Evolutionary conservation across 1,139 yeast genomes (phyloP), one percentile per base, ranked within the genome.

Genomic region (Hyphopichia burtonii): DNA sequence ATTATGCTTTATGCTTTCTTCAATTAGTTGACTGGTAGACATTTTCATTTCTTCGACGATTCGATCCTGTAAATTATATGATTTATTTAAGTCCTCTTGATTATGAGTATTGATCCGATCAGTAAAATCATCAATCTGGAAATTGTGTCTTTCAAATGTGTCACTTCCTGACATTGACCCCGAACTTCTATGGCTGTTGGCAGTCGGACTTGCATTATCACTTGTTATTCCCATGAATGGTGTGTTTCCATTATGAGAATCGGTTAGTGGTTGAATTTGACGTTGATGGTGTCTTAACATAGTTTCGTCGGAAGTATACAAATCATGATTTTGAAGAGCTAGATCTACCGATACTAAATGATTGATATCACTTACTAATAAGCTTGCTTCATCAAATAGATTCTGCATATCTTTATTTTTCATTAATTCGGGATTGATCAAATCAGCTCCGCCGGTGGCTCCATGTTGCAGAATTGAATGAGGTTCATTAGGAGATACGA

Each of bases 341-440:
- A 55, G 36, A 40, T 60, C 65, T 16, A 61, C 47, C 3, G 61
- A 49, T 34, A 72, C 65, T 38, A 74, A 53, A 23, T 69, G 39
- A 46, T 71, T 70, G 49, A 78, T 64, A 46, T 78, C 83, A 39
- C 70, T 68, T 15, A 80, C 81, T 45, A 80, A 58, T 31, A 68
- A 53, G 25, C 73, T 65, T 3, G 83, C 83, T 40, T 78, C 82
- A 46, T 73, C 71, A 47, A 78, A 71, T 15, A 79, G 43, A 44
- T 49, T 45, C 40, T 57, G 50, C 49, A 62, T 44, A 39, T 59
- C 61, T 20, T 19, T 15, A 10, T 9, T 33, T 14, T 25, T 31
- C 17, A 20, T 19, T 33, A n/a, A n/a, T 3, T 33, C 25, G 9
- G 36, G 27, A n/a, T 20, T 20, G 6, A 33, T 20, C 9, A 31